These are phyloP conservation scores for Calocybe cyanea DNA, from an alignment of 768 basidiomycete species.

Conservation along the genomic window DNA sequence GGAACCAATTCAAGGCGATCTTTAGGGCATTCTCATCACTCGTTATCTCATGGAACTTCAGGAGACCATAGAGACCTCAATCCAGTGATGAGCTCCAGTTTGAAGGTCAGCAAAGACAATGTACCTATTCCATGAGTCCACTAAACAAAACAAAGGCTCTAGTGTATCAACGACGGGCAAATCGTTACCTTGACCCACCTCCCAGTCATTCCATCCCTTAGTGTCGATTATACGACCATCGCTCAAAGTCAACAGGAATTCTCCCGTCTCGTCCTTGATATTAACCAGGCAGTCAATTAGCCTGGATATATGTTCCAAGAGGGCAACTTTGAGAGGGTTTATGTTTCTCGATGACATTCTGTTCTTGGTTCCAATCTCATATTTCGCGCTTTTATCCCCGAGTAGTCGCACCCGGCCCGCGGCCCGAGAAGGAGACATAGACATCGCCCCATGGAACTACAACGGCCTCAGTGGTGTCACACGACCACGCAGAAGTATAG, in stretches of 20 bases:
- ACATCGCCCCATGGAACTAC: not conserved
- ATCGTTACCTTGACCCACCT: constrained; percentile 22
- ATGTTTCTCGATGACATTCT: constrained; percentile 29
- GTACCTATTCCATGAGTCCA: constrained; percentile 44
- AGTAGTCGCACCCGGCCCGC: constrained; percentile 10
- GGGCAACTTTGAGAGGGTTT: constrained; percentile 25
- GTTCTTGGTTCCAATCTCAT: not conserved
- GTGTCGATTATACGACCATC: constrained; percentile 54
- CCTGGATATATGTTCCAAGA: constrained; percentile 27
- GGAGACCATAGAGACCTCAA: constrained; percentile 36
- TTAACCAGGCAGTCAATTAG: constrained; percentile 44
- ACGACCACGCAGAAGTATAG: constrained; percentile 9
- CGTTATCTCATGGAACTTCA: constrained; percentile 38
- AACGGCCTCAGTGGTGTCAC: constrained; percentile 10
- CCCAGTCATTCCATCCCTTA: constrained; percentile 58
- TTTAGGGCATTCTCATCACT: constrained; percentile 32
- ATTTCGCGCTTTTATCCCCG: not conserved
- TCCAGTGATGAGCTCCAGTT: not conserved
- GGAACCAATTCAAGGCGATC: constrained; percentile 47
- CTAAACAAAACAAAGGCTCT: constrained; percentile 16
- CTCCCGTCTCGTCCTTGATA: constrained; percentile 49
- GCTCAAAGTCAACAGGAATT: constrained; percentile 43
- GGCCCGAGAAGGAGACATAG: constrained; percentile 6
- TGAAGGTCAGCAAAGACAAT: not conserved
- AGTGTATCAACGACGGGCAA: not conserved